Percentiles rank a stretch among this genome's conserved stretches.
phyloP scores from a whole-genome alignment of 805 yeast species.

The Candida ulmi region DNA sequence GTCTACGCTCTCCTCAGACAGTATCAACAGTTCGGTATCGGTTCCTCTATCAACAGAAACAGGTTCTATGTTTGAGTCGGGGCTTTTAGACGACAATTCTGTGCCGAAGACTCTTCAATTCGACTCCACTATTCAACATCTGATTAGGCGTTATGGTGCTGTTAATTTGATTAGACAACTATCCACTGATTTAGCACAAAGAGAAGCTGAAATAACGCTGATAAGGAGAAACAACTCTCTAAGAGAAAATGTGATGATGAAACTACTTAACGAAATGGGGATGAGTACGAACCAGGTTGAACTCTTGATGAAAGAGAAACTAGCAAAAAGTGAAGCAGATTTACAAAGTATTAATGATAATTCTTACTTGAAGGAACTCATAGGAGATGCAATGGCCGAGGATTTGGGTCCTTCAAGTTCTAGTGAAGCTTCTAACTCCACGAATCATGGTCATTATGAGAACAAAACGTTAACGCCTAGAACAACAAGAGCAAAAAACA shows the following conservation, averaged over 20 bases:
- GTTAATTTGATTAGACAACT: conserved; percentile 38
- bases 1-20: conserved; percentile 1
- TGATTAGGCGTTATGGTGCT: conserved; percentile 28
- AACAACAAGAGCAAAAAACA: no score
- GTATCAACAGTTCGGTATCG: neutral
- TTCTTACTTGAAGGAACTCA: conserved; percentile 23
- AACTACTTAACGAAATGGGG: conserved; percentile 31
- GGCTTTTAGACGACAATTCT: conserved; percentile 5
- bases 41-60: neutral
- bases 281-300: conserved; percentile 32
- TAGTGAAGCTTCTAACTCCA: neutral
- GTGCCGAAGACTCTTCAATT: conserved; percentile 32
- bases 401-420: conserved; percentile 6
- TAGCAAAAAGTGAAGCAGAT: conserved; percentile 2
- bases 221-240: conserved; percentile 28
- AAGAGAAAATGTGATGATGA: conserved; percentile 30
- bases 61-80: conserved; percentile 7
- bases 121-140: conserved; percentile 27
- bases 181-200: conserved; percentile 39
- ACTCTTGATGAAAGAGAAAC: conserved; percentile 19
- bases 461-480: conserved; percentile 5
- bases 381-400: conserved; percentile 27
- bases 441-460: neutral
- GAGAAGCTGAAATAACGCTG: conserved; percentile 40
- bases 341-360: conserved; percentile 16